Conservation (phyloP, 495 filamentous ascomycete species). For the Bryoglossum gracile region DNA sequence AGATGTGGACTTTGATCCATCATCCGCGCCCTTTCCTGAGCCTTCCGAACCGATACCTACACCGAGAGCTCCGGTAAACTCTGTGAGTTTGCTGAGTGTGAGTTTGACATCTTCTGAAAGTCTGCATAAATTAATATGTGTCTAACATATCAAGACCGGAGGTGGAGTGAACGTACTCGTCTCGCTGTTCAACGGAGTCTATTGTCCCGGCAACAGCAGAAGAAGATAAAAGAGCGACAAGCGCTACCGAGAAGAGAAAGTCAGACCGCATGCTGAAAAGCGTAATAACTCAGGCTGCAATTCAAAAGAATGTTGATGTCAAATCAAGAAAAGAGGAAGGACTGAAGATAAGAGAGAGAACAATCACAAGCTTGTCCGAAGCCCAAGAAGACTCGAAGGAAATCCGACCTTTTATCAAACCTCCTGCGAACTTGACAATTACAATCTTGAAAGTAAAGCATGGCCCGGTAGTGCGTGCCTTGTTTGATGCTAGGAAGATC, state of each 20-base stretch:
- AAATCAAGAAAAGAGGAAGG: conserved; percentile 11
- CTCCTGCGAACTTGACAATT: not conserved
- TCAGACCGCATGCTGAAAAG: conserved; percentile 20
- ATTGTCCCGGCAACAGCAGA: conserved; percentile 12
- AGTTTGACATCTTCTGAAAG: not conserved
- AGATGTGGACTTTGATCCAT: not conserved
- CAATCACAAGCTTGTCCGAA: not conserved
- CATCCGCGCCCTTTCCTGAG: not conserved
- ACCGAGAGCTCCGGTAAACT: not conserved
- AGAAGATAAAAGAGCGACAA: conserved; percentile 17
- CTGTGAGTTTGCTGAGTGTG: not conserved
- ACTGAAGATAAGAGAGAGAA: conserved; percentile 6
- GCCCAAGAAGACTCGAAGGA: not conserved
- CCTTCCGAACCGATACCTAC: not conserved
- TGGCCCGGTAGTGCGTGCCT: not conserved
- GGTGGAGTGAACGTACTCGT: conserved; percentile 1
- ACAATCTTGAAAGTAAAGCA: not conserved
- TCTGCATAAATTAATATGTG: not conserved
- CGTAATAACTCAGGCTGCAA: conserved; percentile 2
- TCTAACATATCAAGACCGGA: not conserved
- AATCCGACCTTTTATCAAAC: conserved; percentile 3
- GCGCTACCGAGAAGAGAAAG: conserved; percentile 10
- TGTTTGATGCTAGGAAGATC: not conserved
- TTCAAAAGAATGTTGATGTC: conserved; percentile 15
- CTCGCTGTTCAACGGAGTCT: not conserved